These are phyloP conservation scores for Clarireedia monteithiana DNA, from an alignment of 2,329 filamentous ascomycete genomes.

Conservation along the genomic window DNA sequence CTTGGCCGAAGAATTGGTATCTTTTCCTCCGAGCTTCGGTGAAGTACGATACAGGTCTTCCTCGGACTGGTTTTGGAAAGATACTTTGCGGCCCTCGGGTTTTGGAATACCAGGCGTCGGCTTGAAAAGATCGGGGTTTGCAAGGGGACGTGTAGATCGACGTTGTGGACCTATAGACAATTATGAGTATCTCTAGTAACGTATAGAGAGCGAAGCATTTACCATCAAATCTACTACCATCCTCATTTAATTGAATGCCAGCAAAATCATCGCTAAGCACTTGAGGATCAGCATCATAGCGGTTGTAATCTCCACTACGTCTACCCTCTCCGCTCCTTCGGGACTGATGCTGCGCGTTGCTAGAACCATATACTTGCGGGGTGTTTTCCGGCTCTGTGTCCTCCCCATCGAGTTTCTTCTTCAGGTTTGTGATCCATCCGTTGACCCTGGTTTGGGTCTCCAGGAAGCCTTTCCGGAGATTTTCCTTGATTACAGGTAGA, in stretches of 20 bases:
- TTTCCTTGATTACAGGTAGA: constrained; percentile 85
- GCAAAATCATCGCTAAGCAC: constrained; percentile 86
- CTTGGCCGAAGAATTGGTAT: constrained; percentile 46
- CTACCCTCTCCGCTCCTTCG: constrained; percentile 56
- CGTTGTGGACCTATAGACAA: constrained; percentile 41
- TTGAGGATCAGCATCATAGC: constrained; percentile 91
- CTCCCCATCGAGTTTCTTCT: constrained; percentile 89
- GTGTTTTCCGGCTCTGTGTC: constrained; percentile 46
- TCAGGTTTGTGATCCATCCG: constrained; percentile 82
- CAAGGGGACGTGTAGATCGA: constrained; percentile 55
- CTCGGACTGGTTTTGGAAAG: constrained; percentile 55
- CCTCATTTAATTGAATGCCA: constrained; percentile 57
- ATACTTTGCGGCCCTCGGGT: constrained; percentile 42
- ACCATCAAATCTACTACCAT: constrained; percentile 46
- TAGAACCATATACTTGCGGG: constrained; percentile 26
- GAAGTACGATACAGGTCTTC: constrained; percentile 69
- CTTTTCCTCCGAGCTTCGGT: constrained; percentile 47
- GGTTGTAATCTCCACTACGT: constrained; percentile 78
- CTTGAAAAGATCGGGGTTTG: constrained; percentile 77
- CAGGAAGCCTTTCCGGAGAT: constrained; percentile 86
- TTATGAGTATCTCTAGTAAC: constrained; percentile 19
- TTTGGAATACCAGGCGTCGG: constrained; percentile 40
- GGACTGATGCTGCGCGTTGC: constrained; percentile 16
- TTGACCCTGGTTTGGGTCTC: constrained; percentile 94
- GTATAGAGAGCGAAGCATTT: neutral